Evolutionary conservation across 352 stramenopile species (phyloP).

Genomic region (Aphanomyces euteiches): DNA sequence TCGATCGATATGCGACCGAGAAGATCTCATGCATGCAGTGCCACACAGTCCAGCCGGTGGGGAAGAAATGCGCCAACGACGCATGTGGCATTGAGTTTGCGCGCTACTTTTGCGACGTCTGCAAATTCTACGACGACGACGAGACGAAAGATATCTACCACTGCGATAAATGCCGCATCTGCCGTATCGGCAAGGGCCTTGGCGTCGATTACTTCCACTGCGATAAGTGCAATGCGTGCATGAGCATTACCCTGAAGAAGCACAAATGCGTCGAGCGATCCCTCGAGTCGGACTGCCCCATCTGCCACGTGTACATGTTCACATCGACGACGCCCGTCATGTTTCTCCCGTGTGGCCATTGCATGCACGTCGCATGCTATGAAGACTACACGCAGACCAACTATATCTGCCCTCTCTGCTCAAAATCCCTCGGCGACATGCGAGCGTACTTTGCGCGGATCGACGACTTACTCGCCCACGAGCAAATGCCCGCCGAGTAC

Average conservation of each 20-base stretch:
- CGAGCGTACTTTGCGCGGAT: conserved; percentile 83
- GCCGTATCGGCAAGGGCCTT: conserved; percentile 90
- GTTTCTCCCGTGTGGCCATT: conserved; percentile 93
- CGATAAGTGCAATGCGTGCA: conserved; percentile 97
- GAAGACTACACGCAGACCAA: conserved; percentile 91
- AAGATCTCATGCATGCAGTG: conserved; percentile 95
- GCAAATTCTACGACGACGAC: conserved; percentile 95
- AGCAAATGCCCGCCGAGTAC: conserved; percentile 79
- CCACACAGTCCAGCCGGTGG: conserved; percentile 59
- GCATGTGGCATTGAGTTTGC: conserved; percentile 79
- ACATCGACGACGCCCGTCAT: conserved; percentile 93
- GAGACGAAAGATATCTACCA: conserved; percentile 94
- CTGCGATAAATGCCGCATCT: conserved; percentile 98
- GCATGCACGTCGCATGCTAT: conserved; percentile 96
- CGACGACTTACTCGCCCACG: conserved; percentile 70
- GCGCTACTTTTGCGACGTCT: conserved; percentile 93
- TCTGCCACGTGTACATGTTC: conserved; percentile 95
- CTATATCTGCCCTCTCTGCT: conserved; percentile 94
- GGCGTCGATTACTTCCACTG: conserved; percentile 98
- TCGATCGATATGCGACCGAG: conserved; percentile 92
- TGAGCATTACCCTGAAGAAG: conserved; percentile 86
- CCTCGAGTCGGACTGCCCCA: conserved; percentile 93
- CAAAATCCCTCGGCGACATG: conserved; percentile 94
- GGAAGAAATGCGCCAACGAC: conserved; percentile 55
- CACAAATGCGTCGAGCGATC: conserved; percentile 94